Evolutionary conservation across 345 rosid species (phyloP).

Genomic region (Citrus mangshanensis): DNA sequence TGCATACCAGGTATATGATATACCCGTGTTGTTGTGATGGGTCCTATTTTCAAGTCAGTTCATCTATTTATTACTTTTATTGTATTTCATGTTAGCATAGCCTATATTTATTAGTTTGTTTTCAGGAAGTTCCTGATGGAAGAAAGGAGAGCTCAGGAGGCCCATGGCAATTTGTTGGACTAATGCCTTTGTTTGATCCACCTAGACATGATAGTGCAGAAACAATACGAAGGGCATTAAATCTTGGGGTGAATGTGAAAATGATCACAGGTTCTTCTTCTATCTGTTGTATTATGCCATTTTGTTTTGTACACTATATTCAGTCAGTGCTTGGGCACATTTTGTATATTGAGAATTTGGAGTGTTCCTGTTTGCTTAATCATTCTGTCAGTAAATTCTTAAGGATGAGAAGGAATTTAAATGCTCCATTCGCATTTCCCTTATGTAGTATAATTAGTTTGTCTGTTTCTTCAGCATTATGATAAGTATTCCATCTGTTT

Average conservation of each 20-base stretch:
- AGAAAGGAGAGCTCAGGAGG: constrained; percentile 57
- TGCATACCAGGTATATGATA: constrained; percentile 46
- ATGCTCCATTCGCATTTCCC: background rate
- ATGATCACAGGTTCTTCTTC: constrained; percentile 51
- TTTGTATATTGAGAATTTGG: background rate
- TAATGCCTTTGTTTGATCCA: constrained; percentile 67
- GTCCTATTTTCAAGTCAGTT: background rate
- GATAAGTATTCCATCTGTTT: background rate
- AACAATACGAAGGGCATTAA: constrained; percentile 53
- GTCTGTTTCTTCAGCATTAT: background rate
- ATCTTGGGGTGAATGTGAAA: constrained; percentile 68
- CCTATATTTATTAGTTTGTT: constrained; percentile 5
- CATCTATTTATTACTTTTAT: background rate
- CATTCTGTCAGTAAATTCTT: background rate
- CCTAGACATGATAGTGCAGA: constrained; percentile 69
- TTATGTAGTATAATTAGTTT: background rate
- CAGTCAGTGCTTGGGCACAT: background rate
- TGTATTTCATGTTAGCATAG: background rate
- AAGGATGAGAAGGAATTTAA: background rate
- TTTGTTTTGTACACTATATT: background rate
- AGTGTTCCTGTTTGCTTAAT: background rate
- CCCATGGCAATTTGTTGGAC: constrained; percentile 61
- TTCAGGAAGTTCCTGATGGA: constrained; percentile 66
- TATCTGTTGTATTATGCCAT: background rate
- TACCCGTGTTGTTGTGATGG: background rate